phyloP scores from a whole-genome alignment of 768 basidiomycete genomes.

The Serendipita indica region DNA sequence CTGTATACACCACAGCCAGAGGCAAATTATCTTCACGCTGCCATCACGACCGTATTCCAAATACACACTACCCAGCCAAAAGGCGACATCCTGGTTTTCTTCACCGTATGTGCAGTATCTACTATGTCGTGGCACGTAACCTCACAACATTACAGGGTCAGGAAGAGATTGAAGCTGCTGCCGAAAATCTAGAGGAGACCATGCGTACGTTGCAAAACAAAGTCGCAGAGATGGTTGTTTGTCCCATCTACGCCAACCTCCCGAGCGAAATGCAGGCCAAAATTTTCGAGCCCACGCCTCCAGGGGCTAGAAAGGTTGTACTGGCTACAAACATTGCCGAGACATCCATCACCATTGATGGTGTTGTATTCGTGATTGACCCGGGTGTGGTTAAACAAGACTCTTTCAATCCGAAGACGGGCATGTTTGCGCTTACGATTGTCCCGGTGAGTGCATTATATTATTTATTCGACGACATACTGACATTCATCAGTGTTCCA shows the following conservation, averaged over 20 bases:
- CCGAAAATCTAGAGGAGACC: constrained; percentile 92
- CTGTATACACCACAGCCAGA: constrained; percentile 99
- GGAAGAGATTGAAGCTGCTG: constrained; percentile 96
- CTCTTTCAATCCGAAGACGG: constrained; percentile 93
- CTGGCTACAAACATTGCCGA: constrained; percentile 99
- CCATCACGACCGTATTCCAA: constrained; percentile 97
- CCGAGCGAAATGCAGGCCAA: constrained; percentile 99
- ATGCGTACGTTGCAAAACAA: constrained; percentile 91
- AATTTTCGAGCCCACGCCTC: constrained; percentile 97
- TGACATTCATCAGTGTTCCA: constrained; percentile 54
- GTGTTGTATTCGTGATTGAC: constrained; percentile 98
- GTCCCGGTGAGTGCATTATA: constrained; percentile 58
- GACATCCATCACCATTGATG: constrained; percentile 97
- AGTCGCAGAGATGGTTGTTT: constrained; percentile 83
- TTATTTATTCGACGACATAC: neutral
- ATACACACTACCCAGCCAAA: constrained; percentile 98
- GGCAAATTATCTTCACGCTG: constrained; percentile 96
- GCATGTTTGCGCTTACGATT: constrained; percentile 93
- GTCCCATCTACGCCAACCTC: constrained; percentile 97
- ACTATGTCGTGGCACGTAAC: neutral
- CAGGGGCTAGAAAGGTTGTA: constrained; percentile 92
- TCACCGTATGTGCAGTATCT: constrained; percentile 47
- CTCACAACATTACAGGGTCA: constrained; percentile 47
- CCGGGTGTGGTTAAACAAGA: constrained; percentile 99
- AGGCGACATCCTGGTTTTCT: constrained; percentile 93